Evolutionary conservation across 306 rosid genomes (phyloP).

Genomic region (Acacia crassicarpa): DNA sequence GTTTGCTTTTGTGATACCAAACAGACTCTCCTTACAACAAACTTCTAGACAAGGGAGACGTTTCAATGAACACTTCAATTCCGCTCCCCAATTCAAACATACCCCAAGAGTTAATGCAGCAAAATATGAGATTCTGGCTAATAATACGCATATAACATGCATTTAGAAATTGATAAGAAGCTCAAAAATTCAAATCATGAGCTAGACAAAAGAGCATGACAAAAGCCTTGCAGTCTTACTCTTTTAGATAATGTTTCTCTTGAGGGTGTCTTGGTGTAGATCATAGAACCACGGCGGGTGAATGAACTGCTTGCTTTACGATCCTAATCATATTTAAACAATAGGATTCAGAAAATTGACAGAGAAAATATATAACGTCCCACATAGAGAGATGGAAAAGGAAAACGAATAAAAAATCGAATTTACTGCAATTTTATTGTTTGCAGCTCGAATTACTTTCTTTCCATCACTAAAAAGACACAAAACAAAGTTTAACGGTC

Average conservation of each 20-base stretch:
- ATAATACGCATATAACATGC: conserved; percentile 15
- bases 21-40: background rate
- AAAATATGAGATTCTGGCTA: conserved; percentile 1
- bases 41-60: background rate
- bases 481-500: background rate
- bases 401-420: background rate
- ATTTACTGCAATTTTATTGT: background rate
- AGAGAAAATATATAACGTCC: background rate
- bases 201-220: background rate
- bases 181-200: background rate
- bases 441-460: conserved; percentile 5
- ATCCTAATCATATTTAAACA: conserved; percentile 59
- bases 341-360: background rate
- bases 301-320: conserved; percentile 80
- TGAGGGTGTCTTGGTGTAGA: conserved; percentile 91
- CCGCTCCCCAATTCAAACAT: background rate
- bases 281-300: conserved; percentile 82
- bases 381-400: background rate
- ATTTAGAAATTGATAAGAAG: conserved; percentile 21
- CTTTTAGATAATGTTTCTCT: conserved; percentile 69
- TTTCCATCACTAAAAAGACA: background rate
- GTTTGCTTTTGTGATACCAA: background rate
- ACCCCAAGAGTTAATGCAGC: background rate
- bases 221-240: conserved; percentile 40
- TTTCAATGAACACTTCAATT: background rate